Base-by-base conservation (phyloP, 2,329 filamentous ascomycete genomes). In the Penicillium hesseltinei region DNA sequence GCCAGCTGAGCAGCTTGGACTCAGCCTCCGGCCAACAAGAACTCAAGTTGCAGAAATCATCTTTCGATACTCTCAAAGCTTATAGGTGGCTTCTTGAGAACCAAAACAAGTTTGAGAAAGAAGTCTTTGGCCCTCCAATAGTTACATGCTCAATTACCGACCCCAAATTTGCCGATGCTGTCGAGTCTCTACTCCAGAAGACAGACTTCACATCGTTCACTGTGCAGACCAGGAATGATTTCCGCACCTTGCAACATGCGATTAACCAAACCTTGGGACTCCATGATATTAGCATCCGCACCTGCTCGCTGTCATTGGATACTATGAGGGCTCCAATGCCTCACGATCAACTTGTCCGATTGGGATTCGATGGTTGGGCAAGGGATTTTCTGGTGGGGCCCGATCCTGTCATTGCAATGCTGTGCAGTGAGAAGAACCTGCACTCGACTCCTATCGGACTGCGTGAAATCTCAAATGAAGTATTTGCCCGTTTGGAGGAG, bases 21-120 rank as follows among this genome's bases (percentile, higher is more conserved):
- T 93, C 91, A 1, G 84, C 89, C 65, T 81, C 87, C 58, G 92
- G 92, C 6, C 88, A 90, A 67, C 88, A 91, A 63, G 78, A 89
- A 54, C 84, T 77, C 48, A 85, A 88, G 62, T 81, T 99, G 54
- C 80, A 79, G 51, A 80, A 71, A 6, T 17, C 82, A 0, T 88
- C 87, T 11, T 70, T 70, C 0, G 89, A 97, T 56, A 85, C 88
- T 2, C 82, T 83, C 11, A 78, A 71, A 62, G 91, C 87, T 2
- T 96, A 91, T 86, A 81, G 87, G 42, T 99, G 93, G 92, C 82
- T 97, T 51, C 83, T 90, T 68, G 73, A 85, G 2, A 86, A 99
- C 70, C 82, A 82, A 58, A 71, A 81, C 54, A 74, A 82, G 48
- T 94, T 97, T 62, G 84, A 89, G 68, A 85, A 88, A 62, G 82